Base-by-base conservation (phyloP, 345 rosid genomes). In the Linum trigynum region DNA sequence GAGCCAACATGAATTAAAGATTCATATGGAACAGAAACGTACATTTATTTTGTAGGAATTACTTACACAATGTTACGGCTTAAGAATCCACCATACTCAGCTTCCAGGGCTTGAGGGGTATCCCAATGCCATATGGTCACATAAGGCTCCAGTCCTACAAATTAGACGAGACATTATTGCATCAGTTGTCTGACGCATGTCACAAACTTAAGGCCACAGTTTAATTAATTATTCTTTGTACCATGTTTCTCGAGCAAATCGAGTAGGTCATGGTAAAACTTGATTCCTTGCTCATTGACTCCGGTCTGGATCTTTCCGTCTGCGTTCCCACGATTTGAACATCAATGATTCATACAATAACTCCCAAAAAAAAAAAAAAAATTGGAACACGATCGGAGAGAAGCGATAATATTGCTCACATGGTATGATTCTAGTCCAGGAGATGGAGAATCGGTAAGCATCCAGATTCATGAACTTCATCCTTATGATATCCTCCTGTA, bases 361-460 rank as follows among this genome's bases (percentile, higher is more conserved):
- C 32, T 23, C 32, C 1, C 0, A 23, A 23, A 23, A 23, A 23
- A 41, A 41, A 41, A 41, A 7, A 56, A 23, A 66, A 36, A n/a
- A 3, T 3, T 14, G 35, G 8, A 1, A n/a, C 0, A 57, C 4
- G 4, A 23, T 23, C n/a, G 38, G 14, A 8, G 2, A 14, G 3
- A 38, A 37, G 4, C 32, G 4, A 41, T 4, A 9, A 55, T 3
- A 14, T 1, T 41, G 8, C 69, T 66, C 15, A 66, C 69, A 12
- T 0, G 69, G 69, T 17, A 56, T 11, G 3, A 66, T 7, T 41
- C 69, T 39, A 15, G 62, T 10, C 62, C 69, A 66, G 9, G 69
- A 66, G 17, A 66, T 66, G 4, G 69, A 66, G 63, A 66, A 57
- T 66, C 69, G 56, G 17, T 55, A 66, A 2, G 69, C 69, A 57